phyloP scores from a whole-genome alignment of 2,329 filamentous ascomycete species.

The Thielaviopsis musarum region DNA sequence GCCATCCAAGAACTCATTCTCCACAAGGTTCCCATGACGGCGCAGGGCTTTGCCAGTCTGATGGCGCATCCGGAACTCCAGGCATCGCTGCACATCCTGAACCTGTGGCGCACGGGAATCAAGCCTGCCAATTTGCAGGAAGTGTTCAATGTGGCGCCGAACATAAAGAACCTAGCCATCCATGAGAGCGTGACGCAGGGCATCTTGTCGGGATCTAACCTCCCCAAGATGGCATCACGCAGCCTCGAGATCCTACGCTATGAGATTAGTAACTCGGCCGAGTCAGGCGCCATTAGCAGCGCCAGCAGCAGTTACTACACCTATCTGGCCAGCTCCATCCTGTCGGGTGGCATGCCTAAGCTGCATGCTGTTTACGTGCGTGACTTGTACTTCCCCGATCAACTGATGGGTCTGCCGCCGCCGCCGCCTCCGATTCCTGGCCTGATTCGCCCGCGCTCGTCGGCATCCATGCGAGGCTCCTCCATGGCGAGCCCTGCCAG shows the following conservation, averaged over 20 bases:
- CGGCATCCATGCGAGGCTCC: conserved; percentile 15
- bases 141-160: conserved; percentile 39
- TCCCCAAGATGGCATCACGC: conserved; percentile 48
- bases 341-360: conserved; percentile 56
- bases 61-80: conserved; percentile 44
- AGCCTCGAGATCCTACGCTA: conserved; percentile 61
- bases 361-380: conserved; percentile 70
- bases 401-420: conserved; percentile 51
- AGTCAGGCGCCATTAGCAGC: conserved; percentile 38
- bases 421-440: conserved; percentile 43
- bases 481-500: conserved; percentile 9
- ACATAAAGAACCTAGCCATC: conserved; percentile 39
- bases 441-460: conserved; percentile 22
- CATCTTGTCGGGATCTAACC: conserved; percentile 29
- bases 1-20: conserved; percentile 57
- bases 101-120: conserved; percentile 56
- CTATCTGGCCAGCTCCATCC: conserved; percentile 71
- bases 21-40: conserved; percentile 56
- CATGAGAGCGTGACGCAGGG: conserved; percentile 32
- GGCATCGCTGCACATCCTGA: conserved; percentile 47
- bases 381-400: conserved; percentile 67
- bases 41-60: conserved; percentile 51
- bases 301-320: conserved; percentile 55
- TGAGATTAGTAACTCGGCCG: conserved; percentile 52
- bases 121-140: conserved; percentile 42